Percentiles rank a stretch among this genome's conserved stretches.
Evolutionary conservation across 1,284 basidiomycete genomes (phyloP).

Genomic region (Apiotrichum sp.): DNA sequence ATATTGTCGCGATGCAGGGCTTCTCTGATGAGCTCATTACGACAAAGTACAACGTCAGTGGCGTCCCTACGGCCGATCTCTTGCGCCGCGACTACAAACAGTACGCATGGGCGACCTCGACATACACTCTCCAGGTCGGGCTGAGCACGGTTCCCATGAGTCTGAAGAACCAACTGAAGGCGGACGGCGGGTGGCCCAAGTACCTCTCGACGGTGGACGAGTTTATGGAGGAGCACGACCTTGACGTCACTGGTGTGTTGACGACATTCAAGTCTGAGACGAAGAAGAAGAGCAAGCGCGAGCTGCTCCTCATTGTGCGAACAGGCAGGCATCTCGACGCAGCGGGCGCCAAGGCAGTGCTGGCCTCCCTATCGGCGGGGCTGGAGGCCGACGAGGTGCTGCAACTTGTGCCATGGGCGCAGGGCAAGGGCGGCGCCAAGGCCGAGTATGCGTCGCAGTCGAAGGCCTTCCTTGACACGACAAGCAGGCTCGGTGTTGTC

Average conservation of each 20-base stretch:
- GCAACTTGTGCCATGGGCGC: constrained; percentile 47
- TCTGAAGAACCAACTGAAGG: constrained; percentile 55
- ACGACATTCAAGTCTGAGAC: constrained; percentile 58
- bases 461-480: constrained; percentile 10
- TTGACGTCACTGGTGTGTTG: constrained; percentile 68
- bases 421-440: constrained; percentile 18
- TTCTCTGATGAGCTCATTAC: constrained; percentile 54
- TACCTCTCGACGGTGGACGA: constrained; percentile 53
- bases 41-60: constrained; percentile 65
- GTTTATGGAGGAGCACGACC: constrained; percentile 61
- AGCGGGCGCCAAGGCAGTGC: constrained; percentile 24
- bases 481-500: constrained; percentile 46
- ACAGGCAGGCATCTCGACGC: constrained; percentile 23
- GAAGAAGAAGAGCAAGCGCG: constrained; percentile 59
- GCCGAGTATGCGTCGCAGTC: constrained; percentile 26
- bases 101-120: constrained; percentile 54
- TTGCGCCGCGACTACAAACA: constrained; percentile 90
- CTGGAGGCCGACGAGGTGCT: constrained; percentile 56
- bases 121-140: constrained; percentile 51
- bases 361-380: constrained; percentile 45
- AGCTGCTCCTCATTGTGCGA: constrained; percentile 61
- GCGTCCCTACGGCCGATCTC: constrained; percentile 67
- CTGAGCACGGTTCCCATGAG: constrained; percentile 71
- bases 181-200: constrained; percentile 42
- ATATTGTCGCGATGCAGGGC: constrained; percentile 31